Conservation (phyloP, 1,284 basidiomycete species). For the Mycosarcoma mackinlayi region DNA sequence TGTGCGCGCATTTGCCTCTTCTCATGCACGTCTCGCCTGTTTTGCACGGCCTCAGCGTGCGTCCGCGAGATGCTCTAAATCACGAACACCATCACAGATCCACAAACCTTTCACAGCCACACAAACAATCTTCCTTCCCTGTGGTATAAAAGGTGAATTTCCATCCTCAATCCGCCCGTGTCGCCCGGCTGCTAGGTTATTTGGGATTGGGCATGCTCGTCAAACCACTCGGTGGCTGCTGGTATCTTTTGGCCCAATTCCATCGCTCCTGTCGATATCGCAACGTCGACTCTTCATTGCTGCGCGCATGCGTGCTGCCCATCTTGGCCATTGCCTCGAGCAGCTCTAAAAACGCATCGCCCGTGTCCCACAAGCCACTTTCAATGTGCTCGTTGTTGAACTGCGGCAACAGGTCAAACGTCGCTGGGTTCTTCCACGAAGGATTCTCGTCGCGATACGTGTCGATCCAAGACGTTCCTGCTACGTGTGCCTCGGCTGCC, state of each 20-base stretch:
- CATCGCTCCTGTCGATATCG: slow-evolving; percentile 47
- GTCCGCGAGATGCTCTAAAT: too few relatives aligned
- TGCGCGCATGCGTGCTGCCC: slow-evolving; percentile 48
- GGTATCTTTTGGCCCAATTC: slow-evolving; percentile 47
- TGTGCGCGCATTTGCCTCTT: too few relatives aligned
- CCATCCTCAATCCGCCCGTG: too few relatives aligned
- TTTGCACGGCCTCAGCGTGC: too few relatives aligned
- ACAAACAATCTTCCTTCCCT: too few relatives aligned
- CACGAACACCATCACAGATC: too few relatives aligned
- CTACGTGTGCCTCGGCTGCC: slow-evolving; percentile 50
- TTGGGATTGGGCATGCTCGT: slow-evolving; percentile 34
- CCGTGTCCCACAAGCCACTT: slow-evolving; percentile 49
- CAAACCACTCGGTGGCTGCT: slow-evolving; percentile 32
- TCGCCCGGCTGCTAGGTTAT: too few relatives aligned
- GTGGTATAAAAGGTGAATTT: too few relatives aligned
- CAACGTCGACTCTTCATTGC: slow-evolving; percentile 42
- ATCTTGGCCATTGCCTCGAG: slow-evolving; percentile 52
- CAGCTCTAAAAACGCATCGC: slow-evolving; percentile 46
- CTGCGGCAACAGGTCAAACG: slow-evolving; percentile 36
- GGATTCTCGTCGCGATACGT: slow-evolving; percentile 36
- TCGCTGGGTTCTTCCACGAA: slow-evolving; percentile 41
- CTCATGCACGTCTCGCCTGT: too few relatives aligned
- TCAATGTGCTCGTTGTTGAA: slow-evolving; percentile 41
- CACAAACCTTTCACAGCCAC: too few relatives aligned
- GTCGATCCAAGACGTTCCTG: slow-evolving; percentile 37